Conservation (phyloP, 2,329 filamentous ascomycete species). For the Pseudocercospora musae region DNA sequence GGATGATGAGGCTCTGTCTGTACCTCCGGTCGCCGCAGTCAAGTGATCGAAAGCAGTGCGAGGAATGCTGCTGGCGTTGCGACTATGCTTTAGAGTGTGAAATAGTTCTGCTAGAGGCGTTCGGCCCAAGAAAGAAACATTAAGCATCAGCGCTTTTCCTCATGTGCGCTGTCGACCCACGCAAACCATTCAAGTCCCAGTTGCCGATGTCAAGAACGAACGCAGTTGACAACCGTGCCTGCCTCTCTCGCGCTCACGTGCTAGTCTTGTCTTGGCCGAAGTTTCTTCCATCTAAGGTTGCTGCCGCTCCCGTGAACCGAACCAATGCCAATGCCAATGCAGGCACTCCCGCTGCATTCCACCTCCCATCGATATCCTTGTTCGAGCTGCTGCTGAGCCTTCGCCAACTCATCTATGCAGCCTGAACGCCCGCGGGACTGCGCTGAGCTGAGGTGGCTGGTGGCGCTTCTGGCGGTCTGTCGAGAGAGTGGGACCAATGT, state of each 20-base stretch:
- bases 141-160: background rate
- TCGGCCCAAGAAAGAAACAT: background rate
- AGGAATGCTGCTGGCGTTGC: background rate
- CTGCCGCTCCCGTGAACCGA: background rate
- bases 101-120: background rate
- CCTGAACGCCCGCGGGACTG: background rate
- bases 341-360: background rate
- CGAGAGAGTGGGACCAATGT: background rate
- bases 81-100: background rate
- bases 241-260: background rate
- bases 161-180: background rate
- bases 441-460: background rate
- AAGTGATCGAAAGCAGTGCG: background rate
- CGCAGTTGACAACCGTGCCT: no score
- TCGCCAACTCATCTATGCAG: background rate
- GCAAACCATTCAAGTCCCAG: background rate
- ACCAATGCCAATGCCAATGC: background rate
- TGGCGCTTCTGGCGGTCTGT: background rate
- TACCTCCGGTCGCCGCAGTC: background rate
- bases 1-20: background rate
- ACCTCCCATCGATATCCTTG: background rate
- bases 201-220: background rate
- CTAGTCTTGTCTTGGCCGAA: background rate
- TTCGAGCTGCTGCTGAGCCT: slow-evolving; percentile 1
- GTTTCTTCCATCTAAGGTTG: background rate